Evolutionary conservation across 2,329 filamentous ascomycete species (phyloP).

Genomic region (Dactylellina drechsleri): DNA sequence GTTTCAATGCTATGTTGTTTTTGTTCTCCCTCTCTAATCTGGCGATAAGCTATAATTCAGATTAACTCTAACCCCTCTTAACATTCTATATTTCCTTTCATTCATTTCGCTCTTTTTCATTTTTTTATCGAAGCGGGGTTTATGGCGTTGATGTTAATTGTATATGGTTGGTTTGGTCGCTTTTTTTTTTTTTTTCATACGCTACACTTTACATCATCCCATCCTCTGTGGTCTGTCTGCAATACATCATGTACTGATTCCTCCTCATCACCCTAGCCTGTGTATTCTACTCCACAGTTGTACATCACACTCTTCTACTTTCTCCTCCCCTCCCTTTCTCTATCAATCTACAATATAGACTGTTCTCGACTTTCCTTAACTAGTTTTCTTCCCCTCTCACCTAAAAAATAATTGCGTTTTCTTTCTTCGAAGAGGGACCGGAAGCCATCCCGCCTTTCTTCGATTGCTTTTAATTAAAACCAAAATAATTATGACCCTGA

Average conservation of each 20-base stretch:
- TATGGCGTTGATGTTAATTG: slow-evolving; percentile 42
- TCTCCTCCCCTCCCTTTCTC: slow-evolving; percentile 7
- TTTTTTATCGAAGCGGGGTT: slow-evolving; percentile 46
- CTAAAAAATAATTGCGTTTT: no score
- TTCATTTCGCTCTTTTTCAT: slow-evolving; percentile 23
- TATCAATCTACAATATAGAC: background rate
- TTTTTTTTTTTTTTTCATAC: slow-evolving; percentile 6
- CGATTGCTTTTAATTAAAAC: slow-evolving; percentile 4
- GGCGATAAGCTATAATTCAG: background rate
- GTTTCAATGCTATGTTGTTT: slow-evolving; percentile 28
- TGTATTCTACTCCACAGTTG: slow-evolving; percentile 10
- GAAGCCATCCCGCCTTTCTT: background rate
- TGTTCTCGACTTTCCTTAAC: slow-evolving; percentile 36
- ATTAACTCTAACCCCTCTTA: slow-evolving; percentile 11
- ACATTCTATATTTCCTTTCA: background rate
- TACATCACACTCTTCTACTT: slow-evolving; percentile 21
- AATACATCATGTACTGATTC: slow-evolving; percentile 21
- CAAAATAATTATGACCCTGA: no score
- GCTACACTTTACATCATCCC: background rate
- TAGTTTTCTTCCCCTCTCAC: background rate
- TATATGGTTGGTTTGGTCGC: slow-evolving; percentile 28
- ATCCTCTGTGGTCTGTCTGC: background rate
- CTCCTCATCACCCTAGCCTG: slow-evolving; percentile 1
- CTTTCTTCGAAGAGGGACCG: no score
- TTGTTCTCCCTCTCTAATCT: slow-evolving; percentile 9